These are phyloP conservation scores for Arthrobotrys musiformis DNA, from an alignment of 2,329 filamentous ascomycete genomes.

Conservation along the genomic window DNA sequence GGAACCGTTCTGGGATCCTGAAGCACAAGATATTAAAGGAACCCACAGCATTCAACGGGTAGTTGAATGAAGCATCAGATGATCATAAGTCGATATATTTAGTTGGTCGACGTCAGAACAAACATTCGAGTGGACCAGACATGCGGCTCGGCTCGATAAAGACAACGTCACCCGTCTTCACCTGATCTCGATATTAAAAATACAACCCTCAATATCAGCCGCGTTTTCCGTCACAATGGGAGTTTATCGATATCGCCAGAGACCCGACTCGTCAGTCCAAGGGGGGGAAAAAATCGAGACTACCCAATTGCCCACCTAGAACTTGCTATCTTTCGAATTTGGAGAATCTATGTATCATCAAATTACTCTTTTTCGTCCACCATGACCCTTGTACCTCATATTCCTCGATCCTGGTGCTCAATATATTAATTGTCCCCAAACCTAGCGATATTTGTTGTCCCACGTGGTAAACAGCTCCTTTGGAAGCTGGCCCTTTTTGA, in stretches of 20 bases:
- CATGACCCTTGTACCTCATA: conserved; percentile 15
- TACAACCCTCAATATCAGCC: conserved; percentile 18
- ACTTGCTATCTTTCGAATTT: conserved; percentile 19
- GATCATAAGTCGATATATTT: conserved; percentile 25
- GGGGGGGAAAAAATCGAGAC: not conserved
- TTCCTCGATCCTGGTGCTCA: conserved; percentile 21
- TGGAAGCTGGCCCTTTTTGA: conserved; percentile 22
- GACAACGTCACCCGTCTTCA: conserved; percentile 46
- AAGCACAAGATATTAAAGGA: not conserved
- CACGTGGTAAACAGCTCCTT: conserved; percentile 49
- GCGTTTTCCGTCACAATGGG: conserved; percentile 34
- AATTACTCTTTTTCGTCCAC: conserved; percentile 29
- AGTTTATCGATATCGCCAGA: conserved; percentile 2
- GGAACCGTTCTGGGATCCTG: conserved; percentile 2
- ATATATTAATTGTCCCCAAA: conserved; percentile 16
- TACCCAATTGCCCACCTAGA: conserved; percentile 25
- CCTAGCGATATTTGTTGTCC: conserved; percentile 39
- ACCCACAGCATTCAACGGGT: not conserved
- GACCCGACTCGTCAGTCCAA: not conserved
- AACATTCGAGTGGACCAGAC: conserved; percentile 40
- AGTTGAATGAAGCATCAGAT: conserved; percentile 36
- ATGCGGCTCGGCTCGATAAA: conserved; percentile 50
- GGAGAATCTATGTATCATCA: conserved; percentile 25
- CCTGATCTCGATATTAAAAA: conserved; percentile 35
- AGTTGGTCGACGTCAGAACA: conserved; percentile 34